These are phyloP conservation scores for Aspergillus intermedius DNA, from an alignment of 2,329 filamentous ascomycete species.

Conservation along the genomic window DNA sequence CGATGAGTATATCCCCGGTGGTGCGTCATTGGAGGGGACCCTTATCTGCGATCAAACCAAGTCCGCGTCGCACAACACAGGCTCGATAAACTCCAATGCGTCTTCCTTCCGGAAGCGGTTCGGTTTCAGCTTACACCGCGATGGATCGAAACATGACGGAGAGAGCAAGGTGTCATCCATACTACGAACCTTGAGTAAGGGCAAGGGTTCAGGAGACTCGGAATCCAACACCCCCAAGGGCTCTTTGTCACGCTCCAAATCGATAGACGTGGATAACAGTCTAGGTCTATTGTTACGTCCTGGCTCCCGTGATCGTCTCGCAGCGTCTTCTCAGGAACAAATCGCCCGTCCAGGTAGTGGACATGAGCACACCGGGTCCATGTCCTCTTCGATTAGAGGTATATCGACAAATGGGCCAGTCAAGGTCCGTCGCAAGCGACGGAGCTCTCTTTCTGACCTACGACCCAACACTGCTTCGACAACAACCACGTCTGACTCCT, in stretches of 20 bases:
- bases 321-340: constrained; percentile 44
- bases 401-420: constrained; percentile 39
- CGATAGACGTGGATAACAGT: constrained; percentile 62
- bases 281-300: constrained; percentile 45
- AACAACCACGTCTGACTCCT: constrained; percentile 44
- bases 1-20: constrained; percentile 52
- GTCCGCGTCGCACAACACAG: constrained; percentile 56
- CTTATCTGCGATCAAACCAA: constrained; percentile 52
- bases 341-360: constrained; percentile 39
- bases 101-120: constrained; percentile 81
- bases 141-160: constrained; percentile 68
- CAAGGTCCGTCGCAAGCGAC: constrained; percentile 65
- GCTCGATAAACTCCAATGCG: constrained; percentile 75
- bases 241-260: constrained; percentile 63
- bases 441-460: constrained; percentile 87
- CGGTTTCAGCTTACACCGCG: constrained; percentile 69
- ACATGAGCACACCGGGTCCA: constrained; percentile 40
- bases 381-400: constrained; percentile 47
- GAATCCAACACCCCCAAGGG: constrained; percentile 63
- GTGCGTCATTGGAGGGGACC: constrained; percentile 37
- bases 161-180: constrained; percentile 68
- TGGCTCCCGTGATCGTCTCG: constrained; percentile 49
- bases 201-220: constrained; percentile 54
- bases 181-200: constrained; percentile 85
- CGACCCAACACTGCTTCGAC: constrained; percentile 58